Evolutionary conservation across 2,329 filamentous ascomycete genomes (phyloP).

Genomic region (Moelleriella libera): DNA sequence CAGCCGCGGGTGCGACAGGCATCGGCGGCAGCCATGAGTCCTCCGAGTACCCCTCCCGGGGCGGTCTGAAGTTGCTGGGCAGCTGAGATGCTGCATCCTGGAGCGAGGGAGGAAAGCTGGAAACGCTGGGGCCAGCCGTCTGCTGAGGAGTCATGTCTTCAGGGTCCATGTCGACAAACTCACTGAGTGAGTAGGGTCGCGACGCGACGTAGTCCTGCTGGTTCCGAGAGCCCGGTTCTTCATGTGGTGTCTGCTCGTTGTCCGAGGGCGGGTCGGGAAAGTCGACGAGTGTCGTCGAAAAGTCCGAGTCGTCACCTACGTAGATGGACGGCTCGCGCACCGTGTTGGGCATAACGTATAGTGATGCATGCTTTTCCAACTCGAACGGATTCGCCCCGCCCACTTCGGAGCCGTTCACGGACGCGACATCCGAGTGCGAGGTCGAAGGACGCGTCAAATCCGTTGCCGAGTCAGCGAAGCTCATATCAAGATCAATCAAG

Average conservation of each 20-base stretch:
- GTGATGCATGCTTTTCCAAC: slow-evolving; percentile 46
- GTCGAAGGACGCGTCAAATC: slow-evolving; percentile 42
- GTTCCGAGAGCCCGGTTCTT: slow-evolving; percentile 2
- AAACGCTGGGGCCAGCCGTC: slow-evolving; percentile 10
- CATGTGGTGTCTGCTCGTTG: slow-evolving; percentile 6
- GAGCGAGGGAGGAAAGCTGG: slow-evolving; percentile 2
- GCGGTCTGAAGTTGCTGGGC: slow-evolving; percentile 7
- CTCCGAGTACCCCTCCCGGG: slow-evolving; percentile 6
- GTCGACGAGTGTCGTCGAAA: slow-evolving; percentile 22
- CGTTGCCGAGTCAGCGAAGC: slow-evolving; percentile 33
- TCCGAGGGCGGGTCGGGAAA: slow-evolving; percentile 7
- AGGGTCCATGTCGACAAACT: slow-evolving; percentile 25
- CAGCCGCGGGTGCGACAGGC: slow-evolving; percentile 30
- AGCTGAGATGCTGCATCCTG: slow-evolving; percentile 8
- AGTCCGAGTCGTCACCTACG: slow-evolving; percentile 43
- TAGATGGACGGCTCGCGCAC: slow-evolving; percentile 45
- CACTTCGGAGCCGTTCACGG: slow-evolving; percentile 40
- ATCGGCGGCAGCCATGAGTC: slow-evolving; percentile 17
- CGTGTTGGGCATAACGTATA: slow-evolving; percentile 28
- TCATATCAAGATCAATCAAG: slow-evolving; percentile 41
- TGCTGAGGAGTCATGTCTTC: slow-evolving; percentile 19
- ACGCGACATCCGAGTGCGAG: slow-evolving; percentile 43
- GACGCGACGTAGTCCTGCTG: slow-evolving; percentile 5
- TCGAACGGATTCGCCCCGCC: slow-evolving; percentile 45
- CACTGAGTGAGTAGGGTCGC: slow-evolving; percentile 23